Evolutionary conservation across 345 rosid species (phyloP), one percentile per base, ranked within the genome.

Genomic region (Psidium guajava): DNA sequence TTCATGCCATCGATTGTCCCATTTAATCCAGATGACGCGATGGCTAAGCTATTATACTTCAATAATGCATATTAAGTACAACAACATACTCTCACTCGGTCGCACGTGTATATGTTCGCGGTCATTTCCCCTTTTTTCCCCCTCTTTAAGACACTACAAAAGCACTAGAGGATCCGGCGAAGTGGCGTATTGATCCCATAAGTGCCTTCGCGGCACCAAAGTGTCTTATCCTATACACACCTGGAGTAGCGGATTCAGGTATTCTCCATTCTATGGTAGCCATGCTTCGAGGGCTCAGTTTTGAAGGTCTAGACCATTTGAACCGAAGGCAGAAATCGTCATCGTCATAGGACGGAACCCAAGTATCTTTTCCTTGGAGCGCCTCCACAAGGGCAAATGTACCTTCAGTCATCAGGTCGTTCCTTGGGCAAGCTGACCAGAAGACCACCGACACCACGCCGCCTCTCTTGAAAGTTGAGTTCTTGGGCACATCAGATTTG

Each of bases 401-500:
- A 22, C 99, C 99, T 90, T 96, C 99, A 0, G 95, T 93, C 96
- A 98, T 88, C 36, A 95, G 92, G 90, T 98, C 99, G 86, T 96
- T 98, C 90, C 99, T 91, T 12, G 98, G 99, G 88, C 98, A 98
- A 83, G 95, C 98, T n/a, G 99, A 93, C 96, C 95, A 94, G 91
- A 96, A 98, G 80, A 93, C 91, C 50, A 94, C 98, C 16, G 91
- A 89, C 85, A 95, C 99, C 12, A 3, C 90, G 90, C 88, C 92
- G 12, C 96, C 99, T 86, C 90, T 91, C 91, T 91, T 92, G 91
- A 93, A 93, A 75, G 97, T 93, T 58, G 94, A 88, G 90, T 95
- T 98, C 81, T 87, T 87, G 24, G 94, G 97, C 87, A 96, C 94
- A 86, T 98, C 99, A 4, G 91, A 56, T 87, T 89, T 91, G 87